These are phyloP conservation scores for Fraxinus greggii DNA, from an alignment of 305 asterid species.

Conservation along the genomic window DNA sequence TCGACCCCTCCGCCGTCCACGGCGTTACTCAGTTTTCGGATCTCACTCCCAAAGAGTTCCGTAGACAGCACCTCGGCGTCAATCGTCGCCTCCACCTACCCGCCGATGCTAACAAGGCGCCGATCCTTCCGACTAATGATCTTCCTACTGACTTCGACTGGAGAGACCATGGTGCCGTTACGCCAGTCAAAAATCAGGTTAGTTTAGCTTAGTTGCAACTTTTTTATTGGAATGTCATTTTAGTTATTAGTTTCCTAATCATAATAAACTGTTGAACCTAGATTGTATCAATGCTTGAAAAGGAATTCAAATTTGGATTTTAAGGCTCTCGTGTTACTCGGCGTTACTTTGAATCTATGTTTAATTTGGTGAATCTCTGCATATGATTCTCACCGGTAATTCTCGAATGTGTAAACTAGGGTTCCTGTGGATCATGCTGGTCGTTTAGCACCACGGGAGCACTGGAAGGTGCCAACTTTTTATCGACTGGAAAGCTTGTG, in stretches of 20 bases:
- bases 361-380: neutral
- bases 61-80: conserved; percentile 23
- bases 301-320: neutral
- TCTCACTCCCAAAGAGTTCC: conserved; percentile 28
- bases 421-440: conserved; percentile 38
- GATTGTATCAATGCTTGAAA: neutral
- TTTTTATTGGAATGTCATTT: neutral
- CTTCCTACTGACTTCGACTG: conserved; percentile 35
- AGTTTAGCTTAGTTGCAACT: neutral
- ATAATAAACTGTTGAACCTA: neutral
- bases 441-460: conserved; percentile 40
- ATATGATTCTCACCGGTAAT: neutral
- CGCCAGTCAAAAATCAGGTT: conserved; percentile 34
- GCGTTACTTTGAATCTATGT: neutral
- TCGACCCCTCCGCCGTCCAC: conserved; percentile 32
- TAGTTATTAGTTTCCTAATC: neutral
- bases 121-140: conserved; percentile 30
- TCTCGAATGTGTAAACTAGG: conserved; percentile 19
- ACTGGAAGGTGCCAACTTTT: conserved; percentile 34
- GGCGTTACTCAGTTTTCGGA: conserved; percentile 37
- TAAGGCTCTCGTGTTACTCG: neutral
- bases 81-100: conserved; percentile 30
- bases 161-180: conserved; percentile 38
- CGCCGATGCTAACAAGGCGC: conserved; percentile 31
- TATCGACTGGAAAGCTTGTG: conserved; percentile 34